Evolutionary conservation across 208 protist genomes (phyloP).

Genomic region (Naegleria gruberi): DNA sequence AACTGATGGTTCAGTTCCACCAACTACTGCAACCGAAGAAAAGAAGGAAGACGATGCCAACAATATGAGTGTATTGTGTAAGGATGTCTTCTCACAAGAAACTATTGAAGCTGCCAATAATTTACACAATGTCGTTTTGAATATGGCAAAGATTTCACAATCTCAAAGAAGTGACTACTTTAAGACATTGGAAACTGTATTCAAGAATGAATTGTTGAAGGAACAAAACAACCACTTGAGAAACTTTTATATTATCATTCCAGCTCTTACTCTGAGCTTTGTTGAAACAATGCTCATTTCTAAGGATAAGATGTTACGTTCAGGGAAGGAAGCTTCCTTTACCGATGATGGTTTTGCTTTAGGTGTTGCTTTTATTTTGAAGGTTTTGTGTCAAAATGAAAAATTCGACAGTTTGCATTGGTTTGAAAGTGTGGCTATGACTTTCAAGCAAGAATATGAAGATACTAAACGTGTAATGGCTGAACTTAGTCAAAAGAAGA

Average conservation of each 20-base stretch:
- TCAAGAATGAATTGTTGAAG: constrained; percentile 34
- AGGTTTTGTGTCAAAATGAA: constrained; percentile 78
- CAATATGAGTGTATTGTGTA: neutral
- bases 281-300: constrained; percentile 77
- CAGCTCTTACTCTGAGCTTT: constrained; percentile 80
- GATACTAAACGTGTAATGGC: neutral
- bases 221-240: constrained; percentile 70
- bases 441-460: neutral
- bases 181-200: constrained; percentile 77
- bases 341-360: constrained; percentile 94
- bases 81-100: constrained; percentile 5
- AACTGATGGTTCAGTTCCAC: neutral
- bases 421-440: constrained; percentile 31
- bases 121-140: constrained; percentile 61
- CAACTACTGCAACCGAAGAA: neutral
- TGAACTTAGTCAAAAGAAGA: constrained; percentile 33
- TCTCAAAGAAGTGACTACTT: constrained; percentile 87
- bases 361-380: constrained; percentile 83
- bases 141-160: constrained; percentile 68
- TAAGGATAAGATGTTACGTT: constrained; percentile 85
- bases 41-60: constrained; percentile 22
- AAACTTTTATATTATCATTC: constrained; percentile 88
- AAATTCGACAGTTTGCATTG: constrained; percentile 88
- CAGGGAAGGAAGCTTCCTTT: constrained; percentile 75
- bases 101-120: constrained; percentile 54